Evolutionary conservation across 2,329 filamentous ascomycete genomes (phyloP).

Genomic region (Neocucurbitaria cava): DNA sequence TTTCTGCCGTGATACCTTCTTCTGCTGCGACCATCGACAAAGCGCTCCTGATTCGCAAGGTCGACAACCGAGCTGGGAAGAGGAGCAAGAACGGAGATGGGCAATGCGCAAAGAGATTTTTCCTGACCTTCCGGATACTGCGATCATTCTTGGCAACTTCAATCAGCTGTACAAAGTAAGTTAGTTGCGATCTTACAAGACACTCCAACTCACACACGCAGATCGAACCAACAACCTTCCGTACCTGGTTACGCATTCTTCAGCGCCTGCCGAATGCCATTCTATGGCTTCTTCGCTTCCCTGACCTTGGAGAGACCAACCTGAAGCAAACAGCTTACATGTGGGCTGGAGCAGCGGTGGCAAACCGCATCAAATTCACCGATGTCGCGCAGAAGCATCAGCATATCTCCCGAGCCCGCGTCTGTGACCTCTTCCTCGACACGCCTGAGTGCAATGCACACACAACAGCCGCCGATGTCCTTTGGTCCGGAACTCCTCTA

Average conservation of each 20-base stretch:
- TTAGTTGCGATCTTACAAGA: not conserved
- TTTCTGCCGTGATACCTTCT: conserved; percentile 93
- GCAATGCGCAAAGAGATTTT: conserved; percentile 93
- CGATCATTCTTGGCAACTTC: conserved; percentile 94
- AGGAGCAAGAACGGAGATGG: conserved; percentile 84
- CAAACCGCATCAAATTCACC: conserved; percentile 88
- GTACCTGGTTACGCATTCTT: conserved; percentile 92
- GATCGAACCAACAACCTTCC: conserved; percentile 97
- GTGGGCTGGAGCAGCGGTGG: conserved; percentile 88
- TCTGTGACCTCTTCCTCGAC: conserved; percentile 95
- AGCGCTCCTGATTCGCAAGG: conserved; percentile 78
- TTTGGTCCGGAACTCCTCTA: conserved; percentile 95
- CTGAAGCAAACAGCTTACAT: conserved; percentile 77
- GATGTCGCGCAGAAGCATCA: conserved; percentile 95
- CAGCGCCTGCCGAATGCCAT: conserved; percentile 84
- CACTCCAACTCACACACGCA: conserved; percentile 48
- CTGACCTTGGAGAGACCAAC: conserved; percentile 88
- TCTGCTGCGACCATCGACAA: conserved; percentile 96
- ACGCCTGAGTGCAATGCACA: conserved; percentile 98
- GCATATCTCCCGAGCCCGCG: conserved; percentile 88
- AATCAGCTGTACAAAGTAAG: conserved; percentile 97
- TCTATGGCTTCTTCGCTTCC: conserved; percentile 96
- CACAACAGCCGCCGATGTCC: conserved; percentile 92
- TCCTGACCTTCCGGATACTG: conserved; percentile 79
- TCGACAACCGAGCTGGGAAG: conserved; percentile 73